Base-by-base conservation (phyloP, 768 basidiomycete genomes). In the Rhizopogon salebrosus region DNA sequence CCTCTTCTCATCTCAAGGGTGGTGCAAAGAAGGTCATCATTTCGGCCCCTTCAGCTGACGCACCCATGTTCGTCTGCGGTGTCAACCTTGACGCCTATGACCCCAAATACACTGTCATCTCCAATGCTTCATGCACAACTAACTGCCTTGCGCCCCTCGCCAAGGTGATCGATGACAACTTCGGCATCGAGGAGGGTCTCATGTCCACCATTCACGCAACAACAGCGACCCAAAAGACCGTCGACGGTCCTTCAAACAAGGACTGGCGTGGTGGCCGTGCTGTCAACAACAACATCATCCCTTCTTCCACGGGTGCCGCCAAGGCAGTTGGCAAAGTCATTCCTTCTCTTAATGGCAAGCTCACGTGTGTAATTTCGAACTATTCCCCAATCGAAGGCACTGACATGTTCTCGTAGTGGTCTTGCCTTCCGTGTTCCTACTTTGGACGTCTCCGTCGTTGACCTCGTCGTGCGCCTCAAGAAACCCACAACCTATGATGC, bases 1-100 rank as follows among this genome's bases (percentile, higher is more conserved):
- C 95, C 51, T 79, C 79, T 43, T 86, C 84, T 61, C 95, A 99
- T 77, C 78, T 99, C 75, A 93, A 95, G 76, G 95, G 95, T 63
- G 95, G 95, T 70, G 95, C 95, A 67, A 98, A 98, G 86, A 99
- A 98, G 80, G 95, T 99, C 69, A 80, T 99, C 77, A 98, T 99
- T 82, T 95, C 95, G 60, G 95, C 95, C 42, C 95, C 95, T 61
- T 98, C 95, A n/a, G 82, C 92, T 29, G 92, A 95, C 69, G 92
- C 93, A 6, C 92, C 92, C 62, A 95, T 95, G 92, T 94, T 83
- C 72, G 92, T 95, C 49, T 81, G 80, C 62, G 93, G 91, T 79
- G 95, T 98, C 73, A 98, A 99, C 79, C 84, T 97, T 59, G 93
- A 97, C 57, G 60, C 76, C 37, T 98, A 99, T 74, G 85, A 97